phyloP scores from a whole-genome alignment of 2,329 filamentous ascomycete species.

The Cordyceps tenuipes region DNA sequence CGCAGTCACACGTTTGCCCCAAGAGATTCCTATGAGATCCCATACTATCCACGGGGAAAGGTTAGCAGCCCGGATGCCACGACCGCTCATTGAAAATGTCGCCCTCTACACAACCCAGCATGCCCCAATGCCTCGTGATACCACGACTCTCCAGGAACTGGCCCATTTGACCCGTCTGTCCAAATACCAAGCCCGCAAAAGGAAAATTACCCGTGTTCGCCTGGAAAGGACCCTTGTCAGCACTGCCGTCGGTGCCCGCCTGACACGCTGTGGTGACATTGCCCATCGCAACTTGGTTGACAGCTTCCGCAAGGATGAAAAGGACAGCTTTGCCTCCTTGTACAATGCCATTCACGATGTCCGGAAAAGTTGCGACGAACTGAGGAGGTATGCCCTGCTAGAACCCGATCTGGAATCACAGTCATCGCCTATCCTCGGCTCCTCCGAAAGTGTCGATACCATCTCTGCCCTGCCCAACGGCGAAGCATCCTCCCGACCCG shows the following conservation, averaged over 20 bases:
- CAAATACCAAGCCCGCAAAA: conserved; percentile 75
- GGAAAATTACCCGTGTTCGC: conserved; percentile 62
- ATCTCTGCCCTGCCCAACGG: conserved; percentile 34
- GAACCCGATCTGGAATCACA: conserved; percentile 62
- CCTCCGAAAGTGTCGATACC: conserved; percentile 43
- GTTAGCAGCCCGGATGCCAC: conserved; percentile 13
- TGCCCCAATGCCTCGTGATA: conserved; percentile 51
- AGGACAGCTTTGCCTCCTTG: conserved; percentile 64
- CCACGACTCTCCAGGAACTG: conserved; percentile 67
- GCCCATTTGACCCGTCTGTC: conserved; percentile 70
- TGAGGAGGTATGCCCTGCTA: conserved; percentile 60
- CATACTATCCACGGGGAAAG: conserved; percentile 4
- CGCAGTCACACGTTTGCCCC: background rate
- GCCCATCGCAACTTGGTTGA: conserved; percentile 70
- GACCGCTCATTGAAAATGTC: conserved; percentile 55
- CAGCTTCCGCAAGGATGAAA: conserved; percentile 70
- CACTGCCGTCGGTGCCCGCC: conserved; percentile 63
- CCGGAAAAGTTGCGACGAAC: conserved; percentile 66
- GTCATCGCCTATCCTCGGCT: conserved; percentile 34
- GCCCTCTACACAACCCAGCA: conserved; percentile 58
- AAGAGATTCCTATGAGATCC: conserved; percentile 2
- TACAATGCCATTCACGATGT: conserved; percentile 76
- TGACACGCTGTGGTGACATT: conserved; percentile 66
- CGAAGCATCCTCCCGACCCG: conserved; percentile 19
- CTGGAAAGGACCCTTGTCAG: conserved; percentile 68